Evolutionary conservation across 1,284 basidiomycete species (phyloP).

Genomic region (Ceratobasidium sp.): DNA sequence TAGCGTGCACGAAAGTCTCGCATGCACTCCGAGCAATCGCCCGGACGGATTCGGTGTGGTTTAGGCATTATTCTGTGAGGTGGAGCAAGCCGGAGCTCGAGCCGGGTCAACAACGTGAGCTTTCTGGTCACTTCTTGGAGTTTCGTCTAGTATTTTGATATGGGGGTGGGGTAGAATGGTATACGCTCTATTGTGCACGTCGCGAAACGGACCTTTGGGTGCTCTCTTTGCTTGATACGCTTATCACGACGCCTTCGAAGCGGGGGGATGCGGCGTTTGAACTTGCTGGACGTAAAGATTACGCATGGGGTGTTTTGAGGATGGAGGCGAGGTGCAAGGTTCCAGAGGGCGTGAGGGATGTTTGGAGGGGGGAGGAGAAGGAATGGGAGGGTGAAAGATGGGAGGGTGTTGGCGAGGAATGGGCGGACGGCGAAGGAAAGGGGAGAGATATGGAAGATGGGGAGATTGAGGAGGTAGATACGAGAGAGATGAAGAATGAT

Average conservation of each 20-base stretch:
- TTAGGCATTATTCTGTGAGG: constrained; percentile 21
- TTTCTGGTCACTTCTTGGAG: too few species aligned
- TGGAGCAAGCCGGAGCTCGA: neutral
- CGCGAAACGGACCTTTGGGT: neutral
- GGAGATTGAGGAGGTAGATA: constrained; percentile 7
- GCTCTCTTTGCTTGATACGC: neutral
- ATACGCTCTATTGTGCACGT: neutral
- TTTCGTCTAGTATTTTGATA: neutral
- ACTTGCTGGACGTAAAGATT: neutral
- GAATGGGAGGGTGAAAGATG: constrained; percentile 6
- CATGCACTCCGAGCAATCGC: constrained; percentile 10
- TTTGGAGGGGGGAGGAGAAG: constrained; percentile 21
- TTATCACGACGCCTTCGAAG: constrained; percentile 25
- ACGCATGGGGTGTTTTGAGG: constrained; percentile 2
- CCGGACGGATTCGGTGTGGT: constrained; percentile 25
- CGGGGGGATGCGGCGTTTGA: neutral
- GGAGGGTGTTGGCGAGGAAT: constrained; percentile 24
- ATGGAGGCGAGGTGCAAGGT: constrained; percentile 20
- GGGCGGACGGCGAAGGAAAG: constrained; percentile 3
- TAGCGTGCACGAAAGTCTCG: constrained; percentile 10
- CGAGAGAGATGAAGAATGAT: constrained; percentile 2
- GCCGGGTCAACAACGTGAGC: neutral
- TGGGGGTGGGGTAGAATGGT: constrained; percentile 25
- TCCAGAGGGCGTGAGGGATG: neutral
- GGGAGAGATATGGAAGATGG: neutral